Percentiles rank a stretch among this genome's conserved stretches.
Conservation (phyloP, 2,329 filamentous ascomycete genomes). For the Aphanocladium album region DNA sequence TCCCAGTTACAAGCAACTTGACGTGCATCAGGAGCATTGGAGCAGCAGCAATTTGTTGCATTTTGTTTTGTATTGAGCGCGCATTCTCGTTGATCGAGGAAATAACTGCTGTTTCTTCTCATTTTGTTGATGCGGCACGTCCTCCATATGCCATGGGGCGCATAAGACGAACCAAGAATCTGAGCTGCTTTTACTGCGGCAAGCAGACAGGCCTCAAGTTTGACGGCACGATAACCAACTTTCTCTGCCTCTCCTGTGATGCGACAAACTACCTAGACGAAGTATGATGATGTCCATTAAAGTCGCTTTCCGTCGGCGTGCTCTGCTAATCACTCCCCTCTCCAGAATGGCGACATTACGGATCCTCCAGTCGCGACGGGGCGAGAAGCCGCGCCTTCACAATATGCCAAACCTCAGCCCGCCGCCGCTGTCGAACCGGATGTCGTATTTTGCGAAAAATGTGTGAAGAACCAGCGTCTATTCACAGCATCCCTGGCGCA, state of each 20-base stretch:
- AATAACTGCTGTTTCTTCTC: too few species aligned
- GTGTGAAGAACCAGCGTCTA: constrained; percentile 83
- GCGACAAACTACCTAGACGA: constrained; percentile 86
- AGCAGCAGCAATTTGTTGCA: neutral
- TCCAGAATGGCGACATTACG: constrained; percentile 83
- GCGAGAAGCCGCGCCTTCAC: constrained; percentile 35
- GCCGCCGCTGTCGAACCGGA: constrained; percentile 21
- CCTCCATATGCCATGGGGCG: constrained; percentile 34
- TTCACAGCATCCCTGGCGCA: constrained; percentile 71
- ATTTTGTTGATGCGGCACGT: neutral
- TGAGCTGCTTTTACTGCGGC: constrained; percentile 83
- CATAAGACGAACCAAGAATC: constrained; percentile 35
- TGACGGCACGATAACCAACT: constrained; percentile 56
- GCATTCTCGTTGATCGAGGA: neutral
- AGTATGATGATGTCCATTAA: constrained; percentile 41
- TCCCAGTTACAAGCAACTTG: neutral
- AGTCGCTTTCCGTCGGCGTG: constrained; percentile 1
- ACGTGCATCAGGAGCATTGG: neutral
- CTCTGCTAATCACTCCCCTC: constrained; percentile 4
- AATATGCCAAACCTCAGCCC: constrained; percentile 43
- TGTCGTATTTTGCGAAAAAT: constrained; percentile 64
- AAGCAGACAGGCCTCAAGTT: constrained; percentile 56
- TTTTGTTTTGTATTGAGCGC: neutral
- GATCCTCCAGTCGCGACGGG: constrained; percentile 67
- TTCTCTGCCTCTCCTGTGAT: constrained; percentile 73